These are phyloP conservation scores for Colletotrichum sp. DNA, from an alignment of 2,329 filamentous ascomycete genomes.

Conservation along the genomic window DNA sequence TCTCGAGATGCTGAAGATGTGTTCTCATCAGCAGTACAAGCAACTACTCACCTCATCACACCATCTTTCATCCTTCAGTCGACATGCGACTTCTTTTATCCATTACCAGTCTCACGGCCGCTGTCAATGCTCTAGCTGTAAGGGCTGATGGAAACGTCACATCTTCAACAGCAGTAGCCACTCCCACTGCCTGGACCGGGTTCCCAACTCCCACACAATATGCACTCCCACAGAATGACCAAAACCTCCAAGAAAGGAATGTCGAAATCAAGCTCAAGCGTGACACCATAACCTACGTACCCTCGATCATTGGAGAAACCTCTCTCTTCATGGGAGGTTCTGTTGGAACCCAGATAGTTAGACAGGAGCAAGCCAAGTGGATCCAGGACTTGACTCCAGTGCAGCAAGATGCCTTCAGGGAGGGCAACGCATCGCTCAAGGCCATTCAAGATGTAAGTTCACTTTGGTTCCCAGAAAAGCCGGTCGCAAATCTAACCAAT, in stretches of 20 bases:
- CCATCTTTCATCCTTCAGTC: not conserved
- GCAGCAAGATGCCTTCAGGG: not conserved
- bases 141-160: not conserved
- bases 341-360: not conserved
- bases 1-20: not conserved
- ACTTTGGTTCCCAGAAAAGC: not conserved
- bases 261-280: not conserved
- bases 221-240: not conserved
- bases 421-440: not conserved
- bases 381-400: not conserved
- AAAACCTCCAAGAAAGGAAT: not conserved
- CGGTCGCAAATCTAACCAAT: not conserved
- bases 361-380: not conserved
- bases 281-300: not conserved
- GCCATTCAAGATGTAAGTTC: not conserved
- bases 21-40: not conserved
- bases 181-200: not conserved
- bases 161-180: not conserved
- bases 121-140: not conserved
- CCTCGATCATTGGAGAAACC: not conserved
- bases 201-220: not conserved
- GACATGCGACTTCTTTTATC: not conserved
- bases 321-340: not conserved
- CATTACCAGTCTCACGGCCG: not conserved
- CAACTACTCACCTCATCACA: not conserved